These are phyloP conservation scores for Boletus rubropictus DNA, from an alignment of 768 basidiomycete genomes.

Conservation along the genomic window DNA sequence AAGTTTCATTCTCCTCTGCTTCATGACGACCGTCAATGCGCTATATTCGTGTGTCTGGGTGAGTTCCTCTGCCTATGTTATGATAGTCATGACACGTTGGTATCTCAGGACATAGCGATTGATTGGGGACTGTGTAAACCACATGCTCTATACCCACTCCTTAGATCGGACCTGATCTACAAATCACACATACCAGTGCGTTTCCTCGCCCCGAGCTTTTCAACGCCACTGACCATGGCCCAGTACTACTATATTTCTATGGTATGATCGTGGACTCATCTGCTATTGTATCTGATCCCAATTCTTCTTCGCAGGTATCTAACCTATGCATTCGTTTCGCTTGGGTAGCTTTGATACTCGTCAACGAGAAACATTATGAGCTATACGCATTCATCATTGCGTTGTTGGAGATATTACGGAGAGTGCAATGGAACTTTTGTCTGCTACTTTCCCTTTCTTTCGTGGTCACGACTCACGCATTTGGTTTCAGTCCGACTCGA, in stretches of 20 bases:
- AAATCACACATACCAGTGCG: conserved; percentile 53
- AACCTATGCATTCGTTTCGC: conserved; percentile 74
- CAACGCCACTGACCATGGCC: neutral
- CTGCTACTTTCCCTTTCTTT: conserved; percentile 24
- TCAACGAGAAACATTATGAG: conserved; percentile 39
- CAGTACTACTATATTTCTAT: conserved; percentile 78
- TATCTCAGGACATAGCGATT: conserved; percentile 71
- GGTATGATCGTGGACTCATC: conserved; percentile 35
- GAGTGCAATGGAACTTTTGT: conserved; percentile 94
- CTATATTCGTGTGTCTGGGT: conserved; percentile 80
- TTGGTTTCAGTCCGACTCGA: conserved; percentile 61
- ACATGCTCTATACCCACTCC: conserved; percentile 48
- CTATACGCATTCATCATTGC: conserved; percentile 64
- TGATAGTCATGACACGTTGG: neutral
- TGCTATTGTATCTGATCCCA: neutral
- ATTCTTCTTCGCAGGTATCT: conserved; percentile 43
- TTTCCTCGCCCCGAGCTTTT: neutral
- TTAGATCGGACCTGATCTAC: conserved; percentile 76
- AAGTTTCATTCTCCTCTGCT: conserved; percentile 62
- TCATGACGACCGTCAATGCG: conserved; percentile 58
- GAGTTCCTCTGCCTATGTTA: conserved; percentile 19
- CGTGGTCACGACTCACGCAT: neutral
- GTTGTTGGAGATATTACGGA: conserved; percentile 68
- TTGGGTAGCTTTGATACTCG: conserved; percentile 77
- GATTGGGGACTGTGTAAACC: conserved; percentile 84